phyloP scores from a whole-genome alignment of 345 rosid genomes.

The Dipteronia dyeriana region DNA sequence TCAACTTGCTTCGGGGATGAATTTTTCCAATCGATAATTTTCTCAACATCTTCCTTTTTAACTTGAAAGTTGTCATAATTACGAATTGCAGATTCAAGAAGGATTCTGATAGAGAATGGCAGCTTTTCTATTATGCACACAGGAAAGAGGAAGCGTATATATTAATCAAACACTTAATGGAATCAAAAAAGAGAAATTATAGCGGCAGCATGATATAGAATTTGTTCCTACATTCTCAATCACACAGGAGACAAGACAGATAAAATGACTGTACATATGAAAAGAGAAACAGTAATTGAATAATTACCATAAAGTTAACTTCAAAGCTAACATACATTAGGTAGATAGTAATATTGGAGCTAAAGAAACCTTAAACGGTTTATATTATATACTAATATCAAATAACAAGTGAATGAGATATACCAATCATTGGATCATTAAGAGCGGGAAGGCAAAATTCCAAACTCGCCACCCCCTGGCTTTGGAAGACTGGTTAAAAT shows the following conservation, averaged over 20 bases:
- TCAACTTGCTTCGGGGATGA: conserved; percentile 89
- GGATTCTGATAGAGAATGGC: conserved; percentile 90
- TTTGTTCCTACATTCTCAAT: background rate
- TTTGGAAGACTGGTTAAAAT: conserved; percentile 82
- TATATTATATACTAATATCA: background rate
- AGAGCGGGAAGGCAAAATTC: conserved; percentile 94
- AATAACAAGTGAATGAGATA: conserved; percentile 1
- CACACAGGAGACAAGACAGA: background rate
- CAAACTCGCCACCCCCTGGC: conserved; percentile 96
- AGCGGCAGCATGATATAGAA: background rate
- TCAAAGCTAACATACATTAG: background rate
- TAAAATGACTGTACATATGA: background rate
- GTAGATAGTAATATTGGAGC: background rate
- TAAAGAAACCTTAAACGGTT: background rate
- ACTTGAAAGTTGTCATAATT: conserved; percentile 98
- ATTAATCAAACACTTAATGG: background rate
- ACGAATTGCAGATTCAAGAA: conserved; percentile 94
- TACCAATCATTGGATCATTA: conserved; percentile 97
- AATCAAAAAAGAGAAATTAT: background rate
- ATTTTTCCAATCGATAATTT: conserved; percentile 93
- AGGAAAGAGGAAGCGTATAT: conserved; percentile 9
- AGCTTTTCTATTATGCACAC: conserved; percentile 59
- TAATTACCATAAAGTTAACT: background rate
- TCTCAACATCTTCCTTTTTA: conserved; percentile 87
- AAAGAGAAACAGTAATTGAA: background rate